Evolutionary conservation across 495 filamentous ascomycete genomes (phyloP), one percentile per base, ranked within the genome.

Genomic region (Podospora pseudocomata): DNA sequence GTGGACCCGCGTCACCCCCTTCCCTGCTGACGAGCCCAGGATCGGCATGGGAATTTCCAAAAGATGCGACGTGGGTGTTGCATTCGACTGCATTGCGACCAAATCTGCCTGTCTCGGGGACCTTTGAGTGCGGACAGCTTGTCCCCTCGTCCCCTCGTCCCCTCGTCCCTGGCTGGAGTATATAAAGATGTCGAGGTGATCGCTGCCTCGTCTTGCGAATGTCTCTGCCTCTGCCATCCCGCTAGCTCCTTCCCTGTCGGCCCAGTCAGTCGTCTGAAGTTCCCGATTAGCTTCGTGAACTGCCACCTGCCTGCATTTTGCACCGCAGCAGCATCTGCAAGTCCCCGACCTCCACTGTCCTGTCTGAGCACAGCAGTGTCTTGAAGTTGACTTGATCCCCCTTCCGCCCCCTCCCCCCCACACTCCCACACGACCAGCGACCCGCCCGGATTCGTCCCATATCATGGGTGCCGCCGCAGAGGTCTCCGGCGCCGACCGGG

Each of bases 401-500:
- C 30, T 32, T 32, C 30, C 23, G 23, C 23, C 23, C 3, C 4
- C 30, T 32, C 1, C 30, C 39, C 39, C 15, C 39, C 39, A 49
- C 39, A 11, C 9, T 6, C 11, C 34, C 34, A 5, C 11, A 39
- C 9, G 0, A 13, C 39, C 39, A 49, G 39, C 11, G 11, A 39
- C 7, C 7, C 15, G 2, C 39, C 9, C 13, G 13, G 39, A 2
- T 16, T 11, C 39, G 39, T 13, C 3, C 9, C 18, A 32, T 57
- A 34, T n/a, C 59, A 77, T 77, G 75, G 75, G 71, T 69, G 54
- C 66, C 70, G n/a, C 74, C 2, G 53, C 57, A 65, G 73, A 76
- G 60, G 74, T 74, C 27, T 68, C 72, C 53, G 54, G 67, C 20
- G 67, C 55, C 16, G 72, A 58, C 6, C 55, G 55, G n/a, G 55